Evolutionary conservation across 2,329 filamentous ascomycete genomes (phyloP), one percentile per base, ranked within the genome.

Genomic region (Metarhizium humberi): DNA sequence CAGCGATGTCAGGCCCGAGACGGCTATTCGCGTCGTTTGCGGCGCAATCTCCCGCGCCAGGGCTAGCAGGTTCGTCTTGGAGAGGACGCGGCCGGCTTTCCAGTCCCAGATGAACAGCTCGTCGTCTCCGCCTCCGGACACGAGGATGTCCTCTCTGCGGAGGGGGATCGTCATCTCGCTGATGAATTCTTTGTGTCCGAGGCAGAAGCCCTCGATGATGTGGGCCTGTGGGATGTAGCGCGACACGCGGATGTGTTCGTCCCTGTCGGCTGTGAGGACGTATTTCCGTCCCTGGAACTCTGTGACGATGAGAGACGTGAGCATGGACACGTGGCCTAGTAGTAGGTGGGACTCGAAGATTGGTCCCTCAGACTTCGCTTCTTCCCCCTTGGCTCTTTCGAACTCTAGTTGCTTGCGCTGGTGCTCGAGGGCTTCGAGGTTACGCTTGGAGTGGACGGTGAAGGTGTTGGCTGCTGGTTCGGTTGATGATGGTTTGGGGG

Each of bases 251-350:
- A 99, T 92, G 71, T 99, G 94, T 60, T 84, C 76, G 65, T 82
- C 80, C 13, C 80, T 74, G 59, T 83, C 77, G 6, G 73, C 75
- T 0, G 81, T 82, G 61, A 84, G 60, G 65, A 84, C 79, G 61
- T 81, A 82, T 16, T 69, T 69, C 32, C 69, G 67, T 29, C 62
- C 69, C 57, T 61, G 73, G 59, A 60, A 76, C 67, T 65, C 73
- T 6, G 77, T 78, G 46, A 83, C 75, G 2, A 76, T 70, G 52
- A 96, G 69, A 64, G 90, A 86, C 1, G 92, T 96, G 51, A 99
- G 81, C 82, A 97, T 88, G 1, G 92, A 96, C 14, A 99, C 94
- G 71, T 99, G 94, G 13, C 94, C 94, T 0, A 99, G 82, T 7
- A 96, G 76, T 1, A 96, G 76, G 42, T 85, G 81, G 62, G 90